A percentile compares a stretch with the other conserved stretches of the same genome.
Conservation (phyloP, 768 basidiomycete genomes). For the Kwoniella dejecticola region DNA sequence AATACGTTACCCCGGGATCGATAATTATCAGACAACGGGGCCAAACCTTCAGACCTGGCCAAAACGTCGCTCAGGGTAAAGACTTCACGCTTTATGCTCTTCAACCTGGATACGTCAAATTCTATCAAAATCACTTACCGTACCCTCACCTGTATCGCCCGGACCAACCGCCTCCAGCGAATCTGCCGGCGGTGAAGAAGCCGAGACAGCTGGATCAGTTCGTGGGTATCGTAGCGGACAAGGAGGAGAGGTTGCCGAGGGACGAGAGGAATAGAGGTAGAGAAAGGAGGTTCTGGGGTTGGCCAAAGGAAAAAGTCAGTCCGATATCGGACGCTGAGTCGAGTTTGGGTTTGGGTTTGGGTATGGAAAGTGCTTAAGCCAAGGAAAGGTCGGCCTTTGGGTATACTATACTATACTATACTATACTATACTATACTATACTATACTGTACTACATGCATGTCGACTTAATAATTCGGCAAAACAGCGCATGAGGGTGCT, state of each 20-base stretch:
- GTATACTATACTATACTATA: no score
- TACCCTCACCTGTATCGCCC: constrained; percentile 34
- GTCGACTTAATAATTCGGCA: no score
- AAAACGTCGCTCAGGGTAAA: constrained; percentile 86
- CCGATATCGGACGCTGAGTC: no score
- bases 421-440: no score
- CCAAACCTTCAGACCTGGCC: constrained; percentile 87
- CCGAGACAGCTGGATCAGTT: constrained; percentile 49
- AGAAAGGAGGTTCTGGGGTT: constrained; percentile 70
- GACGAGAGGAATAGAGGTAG: constrained; percentile 73
- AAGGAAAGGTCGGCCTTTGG: no score
- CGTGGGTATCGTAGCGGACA: constrained; percentile 77
- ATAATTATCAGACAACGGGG: constrained; percentile 96
- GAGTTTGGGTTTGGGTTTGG: no score
- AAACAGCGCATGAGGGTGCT: no score
- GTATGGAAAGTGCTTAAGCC: no score
- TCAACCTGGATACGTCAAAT: constrained; percentile 88
- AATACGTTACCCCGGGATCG: constrained; percentile 89
- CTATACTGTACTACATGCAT: no score
- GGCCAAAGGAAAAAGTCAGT: constrained; percentile 18
- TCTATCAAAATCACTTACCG: constrained; percentile 63
- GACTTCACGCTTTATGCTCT: constrained; percentile 94
- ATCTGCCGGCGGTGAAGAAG: constrained; percentile 52
- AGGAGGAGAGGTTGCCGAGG: constrained; percentile 82
- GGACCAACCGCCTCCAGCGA: constrained; percentile 49